A percentile compares a stretch with the other conserved stretches of the same genome.
Conservation (phyloP, 257 asterid genomes). For the Jacaranda copaia region DNA sequence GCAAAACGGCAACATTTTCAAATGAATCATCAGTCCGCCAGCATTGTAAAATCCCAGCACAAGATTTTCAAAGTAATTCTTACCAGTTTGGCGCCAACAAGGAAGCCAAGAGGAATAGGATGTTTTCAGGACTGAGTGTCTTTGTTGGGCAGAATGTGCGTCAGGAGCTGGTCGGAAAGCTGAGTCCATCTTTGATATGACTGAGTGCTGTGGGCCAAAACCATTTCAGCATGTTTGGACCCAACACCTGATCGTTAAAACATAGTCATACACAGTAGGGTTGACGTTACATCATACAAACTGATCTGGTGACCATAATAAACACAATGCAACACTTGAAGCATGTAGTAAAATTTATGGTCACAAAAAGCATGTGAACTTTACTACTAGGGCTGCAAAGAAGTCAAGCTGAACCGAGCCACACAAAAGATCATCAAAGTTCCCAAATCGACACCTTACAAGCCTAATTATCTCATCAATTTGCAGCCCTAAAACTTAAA, state of each 20-base stretch:
- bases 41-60: background rate
- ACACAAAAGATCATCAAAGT: no score
- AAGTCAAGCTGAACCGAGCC: no score
- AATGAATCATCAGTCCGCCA: background rate
- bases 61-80: conserved; percentile 20
- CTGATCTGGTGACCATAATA: no score
- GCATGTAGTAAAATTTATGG: no score
- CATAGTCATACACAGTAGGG: background rate
- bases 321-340: no score
- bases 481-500: no score
- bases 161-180: conserved; percentile 65
- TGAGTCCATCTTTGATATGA: conserved; percentile 85
- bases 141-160: background rate
- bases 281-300: no score
- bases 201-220: conserved; percentile 73
- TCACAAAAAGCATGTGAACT: no score
- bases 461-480: no score
- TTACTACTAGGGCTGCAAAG: no score
- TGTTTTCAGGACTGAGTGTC: background rate
- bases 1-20: conserved; percentile 1
- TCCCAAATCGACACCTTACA: no score
- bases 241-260: conserved; percentile 63
- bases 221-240: conserved; percentile 88
- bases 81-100: conserved; percentile 22
- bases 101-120: no score